A percentile compares a stretch with the other conserved stretches of the same genome.
These are phyloP conservation scores for Terfezia claveryi DNA, from an alignment of 495 filamentous ascomycete species.

Conservation along the genomic window DNA sequence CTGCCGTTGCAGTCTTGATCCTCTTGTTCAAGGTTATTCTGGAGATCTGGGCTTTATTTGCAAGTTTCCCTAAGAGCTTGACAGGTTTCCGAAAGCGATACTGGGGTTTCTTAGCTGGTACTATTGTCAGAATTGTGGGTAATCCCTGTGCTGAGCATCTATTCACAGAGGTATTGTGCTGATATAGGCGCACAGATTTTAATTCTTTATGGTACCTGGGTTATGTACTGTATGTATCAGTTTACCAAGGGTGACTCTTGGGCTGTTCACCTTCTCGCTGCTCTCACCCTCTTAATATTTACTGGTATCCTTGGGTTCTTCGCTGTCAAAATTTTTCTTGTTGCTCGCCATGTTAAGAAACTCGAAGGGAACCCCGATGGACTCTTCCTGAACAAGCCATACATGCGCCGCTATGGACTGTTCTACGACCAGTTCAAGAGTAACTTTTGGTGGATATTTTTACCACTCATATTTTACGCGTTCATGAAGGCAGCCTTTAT, in stretches of 20 bases:
- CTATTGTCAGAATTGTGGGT: slow-evolving; percentile 52
- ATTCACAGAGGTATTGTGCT: not conserved
- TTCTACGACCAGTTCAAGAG: slow-evolving; percentile 94
- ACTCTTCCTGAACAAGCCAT: slow-evolving; percentile 72
- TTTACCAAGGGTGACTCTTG: slow-evolving; percentile 87
- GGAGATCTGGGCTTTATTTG: slow-evolving; percentile 79
- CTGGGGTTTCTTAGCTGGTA: slow-evolving; percentile 71
- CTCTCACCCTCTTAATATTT: slow-evolving; percentile 56
- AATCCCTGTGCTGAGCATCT: not conserved
- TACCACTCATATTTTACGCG: slow-evolving; percentile 79
- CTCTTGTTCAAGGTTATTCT: slow-evolving; percentile 80
- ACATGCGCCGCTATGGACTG: slow-evolving; percentile 85
- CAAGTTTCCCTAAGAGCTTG: slow-evolving; percentile 60
- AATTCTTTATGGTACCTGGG: slow-evolving; percentile 84
- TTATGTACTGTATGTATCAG: slow-evolving; percentile 87
- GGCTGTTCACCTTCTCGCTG: slow-evolving; percentile 75
- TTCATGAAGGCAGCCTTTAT: slow-evolving; percentile 76
- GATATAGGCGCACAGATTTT: slow-evolving; percentile 33
- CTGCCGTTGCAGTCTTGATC: slow-evolving; percentile 63
- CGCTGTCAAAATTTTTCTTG: slow-evolving; percentile 54
- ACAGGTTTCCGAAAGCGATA: slow-evolving; percentile 82
- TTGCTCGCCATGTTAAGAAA: slow-evolving; percentile 52
- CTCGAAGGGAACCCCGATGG: slow-evolving; percentile 42
- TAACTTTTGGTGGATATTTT: slow-evolving; percentile 90
- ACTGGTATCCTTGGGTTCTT: slow-evolving; percentile 61